phyloP scores from a whole-genome alignment of 768 basidiomycete species.

The Termitomyces sp. region DNA sequence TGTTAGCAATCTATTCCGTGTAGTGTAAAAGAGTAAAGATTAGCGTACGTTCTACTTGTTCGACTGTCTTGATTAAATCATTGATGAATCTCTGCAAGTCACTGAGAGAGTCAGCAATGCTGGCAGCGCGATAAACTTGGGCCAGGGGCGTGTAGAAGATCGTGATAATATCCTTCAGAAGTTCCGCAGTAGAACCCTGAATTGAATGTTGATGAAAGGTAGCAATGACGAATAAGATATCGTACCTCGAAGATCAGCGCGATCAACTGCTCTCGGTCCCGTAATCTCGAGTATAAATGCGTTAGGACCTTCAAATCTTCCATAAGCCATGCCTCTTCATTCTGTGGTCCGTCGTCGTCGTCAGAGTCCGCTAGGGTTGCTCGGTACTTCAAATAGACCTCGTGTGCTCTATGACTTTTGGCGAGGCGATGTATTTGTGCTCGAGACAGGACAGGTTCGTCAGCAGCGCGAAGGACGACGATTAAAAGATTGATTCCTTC shows the following conservation, averaged over 20 bases:
- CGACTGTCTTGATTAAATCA: conserved; percentile 92
- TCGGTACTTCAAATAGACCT: conserved; percentile 58
- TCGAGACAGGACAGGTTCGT: conserved; percentile 68
- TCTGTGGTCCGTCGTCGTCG: conserved; percentile 86
- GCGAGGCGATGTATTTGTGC: conserved; percentile 79
- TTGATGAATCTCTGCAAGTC: conserved; percentile 94
- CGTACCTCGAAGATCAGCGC: conserved; percentile 91
- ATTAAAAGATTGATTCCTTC: conserved; percentile 75
- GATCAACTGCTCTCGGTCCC: conserved; percentile 89
- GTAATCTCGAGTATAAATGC: conserved; percentile 69
- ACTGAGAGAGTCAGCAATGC: conserved; percentile 87
- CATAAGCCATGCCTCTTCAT: conserved; percentile 95
- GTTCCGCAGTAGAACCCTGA: conserved; percentile 89
- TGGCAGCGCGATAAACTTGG: conserved; percentile 95
- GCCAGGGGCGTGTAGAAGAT: conserved; percentile 97
- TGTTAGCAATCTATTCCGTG: neutral
- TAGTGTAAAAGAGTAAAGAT: conserved; percentile 22
- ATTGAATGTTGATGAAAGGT: neutral
- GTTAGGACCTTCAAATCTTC: conserved; percentile 85
- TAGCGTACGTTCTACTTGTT: conserved; percentile 79
- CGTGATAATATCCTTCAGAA: conserved; percentile 97
- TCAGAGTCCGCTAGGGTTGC: conserved; percentile 73
- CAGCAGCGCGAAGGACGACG: conserved; percentile 72
- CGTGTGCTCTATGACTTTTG: conserved; percentile 73
- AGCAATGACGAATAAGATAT: neutral